These are phyloP conservation scores for Tricholoma sp. DNA, from an alignment of 768 basidiomycete genomes.

Conservation along the genomic window DNA sequence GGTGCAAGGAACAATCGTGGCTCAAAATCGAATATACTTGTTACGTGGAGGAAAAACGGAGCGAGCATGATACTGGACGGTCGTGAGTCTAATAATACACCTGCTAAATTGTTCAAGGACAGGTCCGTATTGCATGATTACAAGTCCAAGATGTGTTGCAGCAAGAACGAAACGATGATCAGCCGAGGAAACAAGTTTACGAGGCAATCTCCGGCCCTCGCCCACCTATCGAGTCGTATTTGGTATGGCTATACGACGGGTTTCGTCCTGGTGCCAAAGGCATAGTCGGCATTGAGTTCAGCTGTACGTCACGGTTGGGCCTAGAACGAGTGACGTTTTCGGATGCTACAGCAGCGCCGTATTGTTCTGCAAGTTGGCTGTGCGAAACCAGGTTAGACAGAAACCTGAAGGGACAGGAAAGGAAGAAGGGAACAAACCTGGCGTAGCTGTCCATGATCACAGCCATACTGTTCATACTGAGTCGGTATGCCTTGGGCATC, in stretches of 20 bases:
- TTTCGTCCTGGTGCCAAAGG: conserved; percentile 13
- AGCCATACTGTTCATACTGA: conserved; percentile 70
- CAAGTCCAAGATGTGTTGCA: too few species aligned
- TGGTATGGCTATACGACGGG: conserved; percentile 8
- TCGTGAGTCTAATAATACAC: too few species aligned
- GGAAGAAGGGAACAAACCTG: conserved; percentile 39
- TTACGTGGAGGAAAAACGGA: too few species aligned
- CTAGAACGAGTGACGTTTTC: conserved; percentile 56
- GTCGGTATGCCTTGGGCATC: conserved; percentile 80
- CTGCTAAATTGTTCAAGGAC: too few species aligned
- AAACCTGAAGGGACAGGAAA: background rate
- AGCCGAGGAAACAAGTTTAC: background rate
- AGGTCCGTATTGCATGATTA: too few species aligned
- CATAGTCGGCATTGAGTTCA: conserved; percentile 25
- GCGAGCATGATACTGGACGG: too few species aligned
- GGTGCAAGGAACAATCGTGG: background rate
- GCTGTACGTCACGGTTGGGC: conserved; percentile 36
- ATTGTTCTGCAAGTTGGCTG: conserved; percentile 73
- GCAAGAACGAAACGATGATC: background rate
- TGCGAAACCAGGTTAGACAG: background rate
- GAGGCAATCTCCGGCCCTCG: conserved; percentile 7
- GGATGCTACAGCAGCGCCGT: conserved; percentile 58
- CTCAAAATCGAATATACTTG: too few species aligned
- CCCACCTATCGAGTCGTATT: conserved; percentile 19
- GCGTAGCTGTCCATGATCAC: conserved; percentile 85